Evolutionary conservation across 352 stramenopile species (phyloP).

Genomic region (Plasmopara halstedii): DNA sequence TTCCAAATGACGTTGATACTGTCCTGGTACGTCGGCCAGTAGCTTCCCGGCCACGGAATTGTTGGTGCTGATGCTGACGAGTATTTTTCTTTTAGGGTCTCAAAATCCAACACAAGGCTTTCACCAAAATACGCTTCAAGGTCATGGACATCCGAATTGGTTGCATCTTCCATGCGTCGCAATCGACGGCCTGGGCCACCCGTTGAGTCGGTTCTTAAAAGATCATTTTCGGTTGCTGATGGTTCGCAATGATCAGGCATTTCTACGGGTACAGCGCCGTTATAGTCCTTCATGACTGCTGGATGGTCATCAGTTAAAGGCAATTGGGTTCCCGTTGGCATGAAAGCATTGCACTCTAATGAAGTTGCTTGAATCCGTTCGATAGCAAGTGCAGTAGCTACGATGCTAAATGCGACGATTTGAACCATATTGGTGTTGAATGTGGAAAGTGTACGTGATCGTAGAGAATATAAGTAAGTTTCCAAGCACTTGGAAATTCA

Average conservation of each 20-base stretch:
- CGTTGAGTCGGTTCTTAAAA: background rate
- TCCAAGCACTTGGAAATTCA: slow-evolving; percentile 27
- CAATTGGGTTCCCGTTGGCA: slow-evolving; percentile 9
- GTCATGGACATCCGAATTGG: slow-evolving; percentile 19
- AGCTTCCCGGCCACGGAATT: slow-evolving; percentile 40
- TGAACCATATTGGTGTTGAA: slow-evolving; percentile 13
- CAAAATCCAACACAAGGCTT: slow-evolving; percentile 21
- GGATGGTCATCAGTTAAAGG: slow-evolving; percentile 16
- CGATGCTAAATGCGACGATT: slow-evolving; percentile 1
- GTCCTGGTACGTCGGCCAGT: slow-evolving; percentile 57
- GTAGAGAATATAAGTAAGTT: slow-evolving; percentile 8
- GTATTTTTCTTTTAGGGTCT: slow-evolving; percentile 25
- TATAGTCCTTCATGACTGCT: slow-evolving; percentile 6
- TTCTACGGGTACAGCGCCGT: background rate
- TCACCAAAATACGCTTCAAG: slow-evolving; percentile 29
- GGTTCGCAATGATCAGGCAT: slow-evolving; percentile 1
- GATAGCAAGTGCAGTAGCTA: slow-evolving; percentile 7
- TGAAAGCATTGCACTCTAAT: slow-evolving; percentile 21
- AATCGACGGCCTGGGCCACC: background rate
- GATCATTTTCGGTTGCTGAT: background rate
- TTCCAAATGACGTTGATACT: slow-evolving; percentile 54
- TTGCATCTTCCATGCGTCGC: slow-evolving; percentile 18
- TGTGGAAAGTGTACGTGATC: background rate
- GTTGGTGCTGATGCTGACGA: slow-evolving; percentile 3
- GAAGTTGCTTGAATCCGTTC: slow-evolving; percentile 1